Evolutionary conservation across 768 basidiomycete genomes (phyloP), one percentile per base, ranked within the genome.

Genomic region (Russula sp.): DNA sequence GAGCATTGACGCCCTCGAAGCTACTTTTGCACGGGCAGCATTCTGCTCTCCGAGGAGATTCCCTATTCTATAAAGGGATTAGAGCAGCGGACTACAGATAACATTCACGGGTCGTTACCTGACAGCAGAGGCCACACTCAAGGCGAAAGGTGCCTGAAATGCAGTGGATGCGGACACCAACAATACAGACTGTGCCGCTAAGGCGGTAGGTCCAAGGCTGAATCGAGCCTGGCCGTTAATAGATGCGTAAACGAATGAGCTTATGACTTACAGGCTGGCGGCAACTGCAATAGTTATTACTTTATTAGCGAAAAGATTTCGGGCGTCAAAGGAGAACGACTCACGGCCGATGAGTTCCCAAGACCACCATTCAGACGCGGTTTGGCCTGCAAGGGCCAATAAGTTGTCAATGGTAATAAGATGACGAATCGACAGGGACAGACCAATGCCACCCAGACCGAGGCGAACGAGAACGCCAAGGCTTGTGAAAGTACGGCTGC

Each of bases 331-430:
- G 35, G 32, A 16, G 2, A 51, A 34, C 20, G 43, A 76, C 77
- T 69, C 55, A 80, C 73, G 73, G 25, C 85, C 86, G 36, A 89
- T 73, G 7, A 93, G 79, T 73, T 97, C 94, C 96, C 96, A 96
- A 42, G 88, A 87, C 93, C 95, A 98, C 96, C 95, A 98, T 73
- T 97, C 96, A 4, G 84, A 85, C 1, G 90, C 91, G 4, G 83
- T 87, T 72, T 93, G 92, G 0, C 85, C 85, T 79, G 63, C 45
- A 34, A 13, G 34, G 25, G 38, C 45, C 34, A 9, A 29, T 11
- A 7, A 10, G 16, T 25, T 51, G 38, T 63, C 49, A 63, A 39
- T 32, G 39, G 22, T 43, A 42, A 25, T 52, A 45, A 38, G 41
- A 50, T 58, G 25, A 18, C 8, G 20, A n/a, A 3, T 46, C 35